phyloP scores from a whole-genome alignment of 768 basidiomycete genomes.

The Lanmaoa rubissima region DNA sequence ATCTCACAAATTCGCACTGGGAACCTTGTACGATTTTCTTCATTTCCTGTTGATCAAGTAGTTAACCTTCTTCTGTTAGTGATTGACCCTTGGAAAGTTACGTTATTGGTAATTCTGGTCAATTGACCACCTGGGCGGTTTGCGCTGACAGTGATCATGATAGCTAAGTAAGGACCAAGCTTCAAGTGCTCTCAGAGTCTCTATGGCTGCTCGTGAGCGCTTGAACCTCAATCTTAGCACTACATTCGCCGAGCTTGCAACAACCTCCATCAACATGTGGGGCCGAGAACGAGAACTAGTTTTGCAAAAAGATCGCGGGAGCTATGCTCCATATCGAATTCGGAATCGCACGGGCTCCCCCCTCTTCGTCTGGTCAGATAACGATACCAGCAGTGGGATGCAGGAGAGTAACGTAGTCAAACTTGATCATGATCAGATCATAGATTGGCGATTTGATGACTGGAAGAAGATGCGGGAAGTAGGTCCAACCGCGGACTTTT shows the following conservation, averaged over 20 bases:
- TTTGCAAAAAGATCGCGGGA: slow-evolving; percentile 76
- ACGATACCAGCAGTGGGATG: slow-evolving; percentile 49
- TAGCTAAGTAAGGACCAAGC: slow-evolving; percentile 55
- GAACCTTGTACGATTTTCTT: slow-evolving; percentile 67
- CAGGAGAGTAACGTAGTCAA: slow-evolving; percentile 54
- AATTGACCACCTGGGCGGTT: background rate
- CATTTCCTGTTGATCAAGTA: background rate
- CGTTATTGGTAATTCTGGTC: slow-evolving; percentile 50
- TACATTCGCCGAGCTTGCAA: slow-evolving; percentile 82
- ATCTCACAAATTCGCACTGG: slow-evolving; percentile 96
- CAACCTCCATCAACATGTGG: slow-evolving; percentile 71
- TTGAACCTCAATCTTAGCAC: slow-evolving; percentile 91
- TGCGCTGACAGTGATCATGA: slow-evolving; percentile 10
- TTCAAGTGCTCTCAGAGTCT: slow-evolving; percentile 53
- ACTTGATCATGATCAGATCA: slow-evolving; percentile 67
- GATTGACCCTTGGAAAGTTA: slow-evolving; percentile 95
- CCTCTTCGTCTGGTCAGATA: slow-evolving; percentile 82
- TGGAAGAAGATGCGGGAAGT: slow-evolving; percentile 94
- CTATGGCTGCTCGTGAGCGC: slow-evolving; percentile 72
- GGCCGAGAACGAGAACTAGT: slow-evolving; percentile 70
- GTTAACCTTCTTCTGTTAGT: slow-evolving; percentile 44
- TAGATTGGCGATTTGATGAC: slow-evolving; percentile 98
- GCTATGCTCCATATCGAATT: slow-evolving; percentile 91
- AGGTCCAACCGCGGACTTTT: slow-evolving; percentile 14
- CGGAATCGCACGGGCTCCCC: slow-evolving; percentile 88